Evolutionary conservation across 371 early-diverging fungal species (phyloP), one percentile per base, ranked within the genome.

Genomic region (Mortierella sp.): DNA sequence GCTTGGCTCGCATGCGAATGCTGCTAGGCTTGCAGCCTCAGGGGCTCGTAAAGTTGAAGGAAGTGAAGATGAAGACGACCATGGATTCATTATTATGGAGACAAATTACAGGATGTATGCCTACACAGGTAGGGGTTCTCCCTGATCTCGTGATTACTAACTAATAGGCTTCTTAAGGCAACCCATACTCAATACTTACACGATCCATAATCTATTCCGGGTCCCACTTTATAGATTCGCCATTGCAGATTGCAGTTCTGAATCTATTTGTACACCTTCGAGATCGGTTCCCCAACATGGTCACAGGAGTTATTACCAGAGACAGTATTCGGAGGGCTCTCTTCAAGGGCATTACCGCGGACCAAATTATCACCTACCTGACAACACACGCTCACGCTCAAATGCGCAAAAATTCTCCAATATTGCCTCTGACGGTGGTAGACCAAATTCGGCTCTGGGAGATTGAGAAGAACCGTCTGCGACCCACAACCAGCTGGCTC

Each of bases 361-460:
- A 95, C 37, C 99, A 99, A 84, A 98, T 98, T 58, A 92, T 96
- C 50, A 85, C 93, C 5, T 98, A 95, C 73, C 83, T 98, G 53
- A 89, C 89, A 16, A 85, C 92, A 12, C 96, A 98, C 73, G 97
- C 98, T 0, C 98, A 98, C 80, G 93, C 95, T 18, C 94, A 95
- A 70, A 96, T 98, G 95, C 85, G 86, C 70, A 92, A 93, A 82
- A 83, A 86, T 65, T 89, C 83, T 4, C 96, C 96, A 0, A 83
- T 96, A n/a, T 73, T 99, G 53, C 99, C 99, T 0, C 71, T 92
- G 15, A 97, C 98, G 1, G 96, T 99, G 4, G 89, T 96, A 0
- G 99, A 98, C 84, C 99, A 99, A 83, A 94, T 99, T 37, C 86
- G 93, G 44, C 82, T 99, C 64, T 99, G 99, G 99, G 99, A 99